Conservation (phyloP, 768 basidiomycete species). For the Lentinula lateritia region DNA sequence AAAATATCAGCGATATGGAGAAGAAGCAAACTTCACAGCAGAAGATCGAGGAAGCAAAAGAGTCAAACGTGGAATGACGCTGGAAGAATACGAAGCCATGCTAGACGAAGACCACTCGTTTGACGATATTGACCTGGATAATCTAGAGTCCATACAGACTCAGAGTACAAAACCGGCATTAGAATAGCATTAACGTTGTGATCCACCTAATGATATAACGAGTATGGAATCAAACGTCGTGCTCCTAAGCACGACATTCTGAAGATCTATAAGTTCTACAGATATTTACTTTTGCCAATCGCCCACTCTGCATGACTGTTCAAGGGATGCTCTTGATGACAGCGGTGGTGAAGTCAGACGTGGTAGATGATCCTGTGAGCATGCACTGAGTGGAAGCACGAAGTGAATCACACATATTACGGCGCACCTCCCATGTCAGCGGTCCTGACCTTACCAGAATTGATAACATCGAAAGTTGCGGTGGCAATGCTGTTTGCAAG, state of each 20-base stretch:
- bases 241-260: neutral
- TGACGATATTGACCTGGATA: slow-evolving; percentile 36
- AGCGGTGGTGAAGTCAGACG: slow-evolving; percentile 91
- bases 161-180: neutral
- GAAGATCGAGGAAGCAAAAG: slow-evolving; percentile 34
- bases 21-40: slow-evolving; percentile 4
- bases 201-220: neutral
- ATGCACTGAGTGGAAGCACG: neutral
- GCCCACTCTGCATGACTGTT: neutral
- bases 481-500: slow-evolving; percentile 92
- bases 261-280: neutral
- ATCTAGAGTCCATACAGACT: neutral
- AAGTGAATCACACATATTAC: neutral
- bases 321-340: slow-evolving; percentile 70
- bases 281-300: neutral
- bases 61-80: slow-evolving; percentile 23
- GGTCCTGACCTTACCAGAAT: slow-evolving; percentile 82
- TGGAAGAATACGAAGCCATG: slow-evolving; percentile 49
- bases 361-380: slow-evolving; percentile 71
- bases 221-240: neutral
- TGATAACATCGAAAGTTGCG: slow-evolving; percentile 90
- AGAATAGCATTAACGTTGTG: neutral
- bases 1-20: slow-evolving; percentile 10
- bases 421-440: slow-evolving; percentile 90
- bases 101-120: slow-evolving; percentile 44